Base-by-base conservation (phyloP, 164 flowering plant species). In the Annona cherimola region DNA sequence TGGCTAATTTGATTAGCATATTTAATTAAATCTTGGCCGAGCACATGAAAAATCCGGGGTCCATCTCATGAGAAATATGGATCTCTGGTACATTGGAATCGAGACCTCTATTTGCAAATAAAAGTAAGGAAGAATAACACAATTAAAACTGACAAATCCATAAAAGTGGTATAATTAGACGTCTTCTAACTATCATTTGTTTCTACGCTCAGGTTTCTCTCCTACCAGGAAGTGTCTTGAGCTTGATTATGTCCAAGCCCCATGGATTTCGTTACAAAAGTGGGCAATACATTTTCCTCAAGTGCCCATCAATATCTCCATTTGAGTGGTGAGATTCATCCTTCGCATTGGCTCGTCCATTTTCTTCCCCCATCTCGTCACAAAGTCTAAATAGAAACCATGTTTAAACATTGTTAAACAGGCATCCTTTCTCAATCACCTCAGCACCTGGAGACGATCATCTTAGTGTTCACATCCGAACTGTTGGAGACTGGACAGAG, bases 351-450 rank as follows among this genome's bases (percentile, higher is more conserved):
- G 4, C 1, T 8, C 4, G 42, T 16, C 20, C 69, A 43, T 42
- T 18, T 42, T 4, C 9, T 9, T 57, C n/a, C 7, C 3, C 9
- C 20, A 16, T 5, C 60, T 9, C 41, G 20, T 55, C 18, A 5
- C 6, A 18, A 41, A 69, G 3, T 69, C 63, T 41, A 68, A 68
- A 46, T 39, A 4, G 40, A 9, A 68, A 16, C 14, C 42, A 9
- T 45, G 61, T 20, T 67, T 20, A 39, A 65, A 39, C 7, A 44
- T 35, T 18, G 63, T 54, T 8, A 66, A 72, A 2, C 82, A 93
- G 99, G 99, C 99, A 95, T 74, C 99, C 98, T 61, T 95, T 91
- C 80, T 91, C 98, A 45, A 87, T 95, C 26, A 92, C 97, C 71
- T 91, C 99, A 43, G 99, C 99, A 57, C 96, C 98, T 50, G 94